phyloP scores from a whole-genome alignment of 208 protist genomes.

The Leishmania major region DNA sequence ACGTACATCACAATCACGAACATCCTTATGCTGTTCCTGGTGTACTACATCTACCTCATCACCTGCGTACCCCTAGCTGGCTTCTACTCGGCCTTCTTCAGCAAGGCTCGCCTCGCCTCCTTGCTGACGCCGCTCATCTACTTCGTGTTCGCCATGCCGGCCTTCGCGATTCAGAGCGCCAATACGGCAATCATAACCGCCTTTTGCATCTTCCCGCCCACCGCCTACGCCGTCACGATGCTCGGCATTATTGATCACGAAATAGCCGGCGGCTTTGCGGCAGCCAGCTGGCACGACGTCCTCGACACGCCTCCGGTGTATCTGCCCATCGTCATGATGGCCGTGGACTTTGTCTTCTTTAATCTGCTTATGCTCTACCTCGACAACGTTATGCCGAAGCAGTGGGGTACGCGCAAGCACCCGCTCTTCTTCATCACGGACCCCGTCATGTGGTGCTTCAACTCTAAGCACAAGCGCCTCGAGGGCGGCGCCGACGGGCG shows the following conservation, averaged over 20 bases:
- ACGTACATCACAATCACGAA: conserved; percentile 52
- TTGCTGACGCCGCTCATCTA: conserved; percentile 70
- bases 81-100: conserved; percentile 64
- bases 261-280: conserved; percentile 32
- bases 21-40: conserved; percentile 45
- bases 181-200: conserved; percentile 22
- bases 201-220: conserved; percentile 51
- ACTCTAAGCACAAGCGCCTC: conserved; percentile 13
- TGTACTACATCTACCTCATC: conserved; percentile 59
- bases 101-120: conserved; percentile 59
- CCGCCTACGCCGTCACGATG: conserved; percentile 42
- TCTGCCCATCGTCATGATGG: conserved; percentile 20
- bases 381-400: conserved; percentile 61
- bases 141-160: conserved; percentile 38
- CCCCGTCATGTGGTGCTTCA: conserved; percentile 30
- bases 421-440: conserved; percentile 74
- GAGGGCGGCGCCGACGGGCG: conserved; percentile 37
- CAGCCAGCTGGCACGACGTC: conserved; percentile 31
- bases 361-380: conserved; percentile 66
- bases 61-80: conserved; percentile 49
- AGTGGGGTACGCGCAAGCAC: conserved; percentile 62
- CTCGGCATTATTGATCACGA: conserved; percentile 43
- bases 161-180: conserved; percentile 45
- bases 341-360: conserved; percentile 60
- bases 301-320: conserved; percentile 15